These are phyloP conservation scores for Cyberlindnera veronae DNA, from an alignment of 805 yeast species.

Conservation along the genomic window DNA sequence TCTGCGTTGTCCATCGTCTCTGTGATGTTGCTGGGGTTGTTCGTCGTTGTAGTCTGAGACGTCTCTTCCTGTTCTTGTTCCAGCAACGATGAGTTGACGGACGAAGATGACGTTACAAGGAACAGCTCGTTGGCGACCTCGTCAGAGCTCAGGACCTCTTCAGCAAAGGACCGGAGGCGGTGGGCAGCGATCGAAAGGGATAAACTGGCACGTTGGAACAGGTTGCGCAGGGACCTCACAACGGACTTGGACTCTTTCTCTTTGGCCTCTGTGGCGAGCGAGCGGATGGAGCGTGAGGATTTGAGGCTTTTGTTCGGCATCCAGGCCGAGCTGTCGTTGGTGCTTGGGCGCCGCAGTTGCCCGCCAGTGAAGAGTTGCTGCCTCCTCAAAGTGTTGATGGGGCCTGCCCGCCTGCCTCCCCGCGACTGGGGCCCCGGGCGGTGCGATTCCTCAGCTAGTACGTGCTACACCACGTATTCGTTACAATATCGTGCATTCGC, in stretches of 20 bases:
- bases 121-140: constrained; percentile 50
- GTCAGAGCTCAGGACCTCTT: constrained; percentile 46
- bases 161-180: constrained; percentile 41
- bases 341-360: too few species aligned
- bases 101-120: constrained; percentile 36
- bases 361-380: too few species aligned
- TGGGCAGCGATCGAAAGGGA: constrained; percentile 35
- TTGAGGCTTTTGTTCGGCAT: too few species aligned
- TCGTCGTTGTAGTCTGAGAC: constrained; percentile 8
- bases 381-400: too few species aligned
- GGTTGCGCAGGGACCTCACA: constrained; percentile 25
- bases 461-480: too few species aligned
- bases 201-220: constrained; percentile 37
- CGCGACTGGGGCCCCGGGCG: too few species aligned
- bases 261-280: constrained; percentile 3
- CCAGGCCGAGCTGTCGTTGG: too few species aligned
- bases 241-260: constrained; percentile 1
- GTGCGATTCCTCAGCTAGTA: too few species aligned
- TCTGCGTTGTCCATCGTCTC: constrained; percentile 20
- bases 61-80: constrained; percentile 24
- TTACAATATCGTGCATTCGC: too few species aligned
- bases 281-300: constrained; percentile 11
- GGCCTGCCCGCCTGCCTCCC: too few species aligned
- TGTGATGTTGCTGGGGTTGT: constrained; percentile 18
- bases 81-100: constrained; percentile 24